These are phyloP conservation scores for Candida michaelii DNA, from an alignment of 805 yeast genomes.

Conservation along the genomic window DNA sequence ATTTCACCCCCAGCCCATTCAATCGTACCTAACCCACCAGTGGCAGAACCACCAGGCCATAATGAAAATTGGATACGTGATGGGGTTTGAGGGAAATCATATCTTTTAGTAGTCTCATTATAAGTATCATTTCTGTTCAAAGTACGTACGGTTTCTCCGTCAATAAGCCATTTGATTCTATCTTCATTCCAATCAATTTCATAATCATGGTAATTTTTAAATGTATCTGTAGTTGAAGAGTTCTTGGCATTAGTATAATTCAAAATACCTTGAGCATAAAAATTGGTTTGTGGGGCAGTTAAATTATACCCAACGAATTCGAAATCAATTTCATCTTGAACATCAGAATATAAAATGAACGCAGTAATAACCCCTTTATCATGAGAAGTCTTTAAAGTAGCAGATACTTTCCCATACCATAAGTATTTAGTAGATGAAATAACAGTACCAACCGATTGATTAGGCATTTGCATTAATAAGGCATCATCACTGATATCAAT, in stretches of 20 bases:
- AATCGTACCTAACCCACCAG: conserved; percentile 59
- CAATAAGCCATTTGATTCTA: conserved; percentile 65
- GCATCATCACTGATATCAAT: conserved; percentile 50
- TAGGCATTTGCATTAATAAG: conserved; percentile 73
- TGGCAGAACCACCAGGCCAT: conserved; percentile 73
- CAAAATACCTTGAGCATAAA: conserved; percentile 70
- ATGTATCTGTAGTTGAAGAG: conserved; percentile 51
- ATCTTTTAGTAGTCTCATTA: conserved; percentile 58
- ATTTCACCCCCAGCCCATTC: conserved; percentile 89
- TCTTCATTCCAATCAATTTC: conserved; percentile 83
- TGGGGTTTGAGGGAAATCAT: conserved; percentile 72
- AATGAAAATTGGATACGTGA: conserved; percentile 68
- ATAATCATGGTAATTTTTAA: conserved; percentile 68
- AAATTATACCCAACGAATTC: conserved; percentile 82
- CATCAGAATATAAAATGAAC: conserved; percentile 76
- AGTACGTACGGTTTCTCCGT: conserved; percentile 67
- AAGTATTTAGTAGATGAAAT: conserved; percentile 74
- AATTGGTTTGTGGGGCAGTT: conserved; percentile 71
- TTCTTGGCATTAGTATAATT: conserved; percentile 62
- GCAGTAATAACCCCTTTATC: conserved; percentile 82
- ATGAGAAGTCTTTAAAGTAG: conserved; percentile 70
- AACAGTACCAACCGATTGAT: conserved; percentile 72
- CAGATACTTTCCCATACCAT: conserved; percentile 85
- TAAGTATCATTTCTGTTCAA: conserved; percentile 59
- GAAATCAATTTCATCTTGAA: conserved; percentile 86